These are phyloP conservation scores for Plectosphaerella plurivora DNA, from an alignment of 2,329 filamentous ascomycete species.

Conservation along the genomic window DNA sequence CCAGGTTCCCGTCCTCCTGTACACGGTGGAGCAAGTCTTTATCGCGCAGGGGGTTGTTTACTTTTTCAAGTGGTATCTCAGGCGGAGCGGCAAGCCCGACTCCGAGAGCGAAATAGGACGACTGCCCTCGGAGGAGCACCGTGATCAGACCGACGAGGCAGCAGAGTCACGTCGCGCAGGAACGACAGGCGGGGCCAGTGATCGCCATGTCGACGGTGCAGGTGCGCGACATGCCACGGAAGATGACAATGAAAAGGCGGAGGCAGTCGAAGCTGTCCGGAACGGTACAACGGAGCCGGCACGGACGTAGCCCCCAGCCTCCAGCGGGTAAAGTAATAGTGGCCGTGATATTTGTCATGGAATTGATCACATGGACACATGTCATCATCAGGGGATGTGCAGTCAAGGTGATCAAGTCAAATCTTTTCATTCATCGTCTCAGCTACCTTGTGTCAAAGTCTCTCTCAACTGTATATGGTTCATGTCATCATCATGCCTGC, in stretches of 20 bases:
- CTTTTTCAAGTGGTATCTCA: conserved; percentile 41
- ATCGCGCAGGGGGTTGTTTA: conserved; percentile 40
- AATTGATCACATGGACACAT: too few relatives aligned
- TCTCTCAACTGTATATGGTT: too few relatives aligned
- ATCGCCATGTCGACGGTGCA: background rate
- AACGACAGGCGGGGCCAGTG: background rate
- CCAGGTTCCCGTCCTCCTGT: conserved; percentile 60
- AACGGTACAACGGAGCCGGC: background rate
- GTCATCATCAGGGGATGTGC: too few relatives aligned
- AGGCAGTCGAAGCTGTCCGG: background rate
- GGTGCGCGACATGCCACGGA: background rate
- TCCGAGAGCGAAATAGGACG: background rate
- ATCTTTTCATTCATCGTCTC: background rate
- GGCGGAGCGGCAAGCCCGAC: background rate
- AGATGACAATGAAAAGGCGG: background rate
- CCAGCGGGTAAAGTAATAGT: background rate
- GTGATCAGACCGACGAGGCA: background rate
- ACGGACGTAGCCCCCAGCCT: background rate
- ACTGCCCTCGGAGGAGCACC: background rate
- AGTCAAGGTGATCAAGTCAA: too few relatives aligned
- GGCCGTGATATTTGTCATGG: too few relatives aligned
- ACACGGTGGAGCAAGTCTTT: conserved; percentile 52
- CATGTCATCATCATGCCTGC: too few relatives aligned
- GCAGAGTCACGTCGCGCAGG: background rate
- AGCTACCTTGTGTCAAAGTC: background rate